These are phyloP conservation scores for Cystofilobasidium ferigula DNA, from an alignment of 768 basidiomycete species.

Conservation along the genomic window DNA sequence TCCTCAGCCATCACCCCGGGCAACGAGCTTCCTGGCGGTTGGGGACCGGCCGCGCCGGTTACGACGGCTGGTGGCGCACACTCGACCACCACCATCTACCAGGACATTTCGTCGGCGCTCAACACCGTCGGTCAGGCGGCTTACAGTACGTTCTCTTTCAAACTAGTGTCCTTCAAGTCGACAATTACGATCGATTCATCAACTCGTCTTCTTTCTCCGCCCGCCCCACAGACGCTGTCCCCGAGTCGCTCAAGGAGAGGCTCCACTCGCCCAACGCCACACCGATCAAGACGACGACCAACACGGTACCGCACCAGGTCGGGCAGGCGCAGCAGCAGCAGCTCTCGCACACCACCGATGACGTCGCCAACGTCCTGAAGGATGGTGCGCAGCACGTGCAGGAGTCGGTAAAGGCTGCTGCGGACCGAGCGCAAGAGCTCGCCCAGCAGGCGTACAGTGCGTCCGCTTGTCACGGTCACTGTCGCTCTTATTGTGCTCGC, in stretches of 20 bases:
- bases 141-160: conserved; percentile 5
- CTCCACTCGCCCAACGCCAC: background rate
- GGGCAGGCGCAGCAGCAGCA: background rate
- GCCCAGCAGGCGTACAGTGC: too few relatives aligned
- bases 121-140: conserved; percentile 19
- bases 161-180: background rate
- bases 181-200: background rate
- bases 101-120: conserved; percentile 15
- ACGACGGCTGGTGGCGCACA: background rate
- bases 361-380: conserved; percentile 5
- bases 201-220: background rate
- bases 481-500: too few relatives aligned
- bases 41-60: conserved; percentile 17
- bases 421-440: background rate
- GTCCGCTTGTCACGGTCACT: too few relatives aligned
- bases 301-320: conserved; percentile 15
- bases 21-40: conserved; percentile 23
- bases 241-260: conserved; percentile 13
- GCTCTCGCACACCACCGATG: background rate
- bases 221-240: conserved; percentile 10
- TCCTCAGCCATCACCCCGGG: conserved; percentile 23
- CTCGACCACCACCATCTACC: conserved; percentile 19
- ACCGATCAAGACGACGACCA: conserved; percentile 24
- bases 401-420: too few relatives aligned
- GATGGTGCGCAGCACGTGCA: too few relatives aligned